Conservation (phyloP, 441 rosid genomes). For the Adansonia madagascariensis region DNA sequence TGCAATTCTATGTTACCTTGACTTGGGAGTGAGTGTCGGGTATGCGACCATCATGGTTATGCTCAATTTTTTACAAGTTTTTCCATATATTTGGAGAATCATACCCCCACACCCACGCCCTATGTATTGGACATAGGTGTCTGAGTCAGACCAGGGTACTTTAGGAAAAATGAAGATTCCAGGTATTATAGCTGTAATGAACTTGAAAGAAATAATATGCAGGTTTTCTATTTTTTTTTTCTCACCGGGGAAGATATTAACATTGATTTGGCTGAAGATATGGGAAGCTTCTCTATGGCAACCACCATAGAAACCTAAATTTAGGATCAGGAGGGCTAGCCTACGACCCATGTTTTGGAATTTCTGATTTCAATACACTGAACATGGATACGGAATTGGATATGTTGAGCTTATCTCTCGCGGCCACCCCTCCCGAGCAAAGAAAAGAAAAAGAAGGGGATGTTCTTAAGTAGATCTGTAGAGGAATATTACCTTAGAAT, state of each 20-base stretch:
- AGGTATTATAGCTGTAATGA: too few relatives aligned
- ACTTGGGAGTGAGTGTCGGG: too few relatives aligned
- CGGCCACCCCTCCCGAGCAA: neutral
- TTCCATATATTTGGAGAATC: too few relatives aligned
- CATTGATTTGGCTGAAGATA: neutral
- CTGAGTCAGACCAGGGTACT: too few relatives aligned
- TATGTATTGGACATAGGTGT: too few relatives aligned
- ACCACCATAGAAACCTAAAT: neutral
- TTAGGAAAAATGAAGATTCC: too few relatives aligned
- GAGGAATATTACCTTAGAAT: neutral
- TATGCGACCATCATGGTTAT: too few relatives aligned
- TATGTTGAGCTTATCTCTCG: neutral
- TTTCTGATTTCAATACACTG: neutral
- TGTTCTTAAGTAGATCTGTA: neutral
- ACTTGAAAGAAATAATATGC: neutral
- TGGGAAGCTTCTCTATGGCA: neutral
- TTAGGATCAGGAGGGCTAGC: neutral
- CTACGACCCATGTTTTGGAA: neutral
- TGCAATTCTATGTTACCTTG: too few relatives aligned
- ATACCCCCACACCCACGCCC: too few relatives aligned
- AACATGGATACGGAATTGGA: neutral
- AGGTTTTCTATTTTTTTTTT: neutral
- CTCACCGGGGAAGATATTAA: neutral
- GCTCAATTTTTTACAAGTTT: too few relatives aligned
- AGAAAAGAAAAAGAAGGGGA: neutral